phyloP scores from a whole-genome alignment of 495 filamentous ascomycete genomes.

The Neurospora intermedia region DNA sequence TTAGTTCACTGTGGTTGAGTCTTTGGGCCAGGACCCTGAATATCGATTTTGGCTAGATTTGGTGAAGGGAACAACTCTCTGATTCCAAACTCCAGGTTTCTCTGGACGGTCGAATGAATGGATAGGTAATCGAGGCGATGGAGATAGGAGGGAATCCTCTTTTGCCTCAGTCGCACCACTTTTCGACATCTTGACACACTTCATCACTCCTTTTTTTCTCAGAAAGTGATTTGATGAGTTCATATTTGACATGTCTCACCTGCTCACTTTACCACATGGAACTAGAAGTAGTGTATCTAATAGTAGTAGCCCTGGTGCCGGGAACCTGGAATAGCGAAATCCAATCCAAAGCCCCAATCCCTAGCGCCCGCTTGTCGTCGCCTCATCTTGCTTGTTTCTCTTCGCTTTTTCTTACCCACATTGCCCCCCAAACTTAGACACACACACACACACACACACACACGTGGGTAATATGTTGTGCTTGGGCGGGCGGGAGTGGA shows the following conservation, averaged over 20 bases:
- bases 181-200: background rate
- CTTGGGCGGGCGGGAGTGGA: background rate
- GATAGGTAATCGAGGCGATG: background rate
- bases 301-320: background rate
- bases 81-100: background rate
- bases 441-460: background rate
- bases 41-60: background rate
- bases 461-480: background rate
- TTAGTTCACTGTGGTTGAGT: background rate
- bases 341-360: background rate
- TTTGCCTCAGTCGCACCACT: background rate
- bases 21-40: background rate
- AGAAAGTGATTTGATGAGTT: background rate
- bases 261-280: background rate
- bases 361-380: background rate
- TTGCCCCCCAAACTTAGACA: background rate
- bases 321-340: background rate
- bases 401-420: background rate
- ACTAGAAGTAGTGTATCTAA: background rate
- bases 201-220: background rate
- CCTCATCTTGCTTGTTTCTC: background rate
- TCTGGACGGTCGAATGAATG: background rate
- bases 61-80: background rate
- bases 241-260: background rate
- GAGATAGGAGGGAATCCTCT: background rate